Evolutionary conservation across 257 asterid genomes (phyloP).

Genomic region (Eustoma russellianum): DNA sequence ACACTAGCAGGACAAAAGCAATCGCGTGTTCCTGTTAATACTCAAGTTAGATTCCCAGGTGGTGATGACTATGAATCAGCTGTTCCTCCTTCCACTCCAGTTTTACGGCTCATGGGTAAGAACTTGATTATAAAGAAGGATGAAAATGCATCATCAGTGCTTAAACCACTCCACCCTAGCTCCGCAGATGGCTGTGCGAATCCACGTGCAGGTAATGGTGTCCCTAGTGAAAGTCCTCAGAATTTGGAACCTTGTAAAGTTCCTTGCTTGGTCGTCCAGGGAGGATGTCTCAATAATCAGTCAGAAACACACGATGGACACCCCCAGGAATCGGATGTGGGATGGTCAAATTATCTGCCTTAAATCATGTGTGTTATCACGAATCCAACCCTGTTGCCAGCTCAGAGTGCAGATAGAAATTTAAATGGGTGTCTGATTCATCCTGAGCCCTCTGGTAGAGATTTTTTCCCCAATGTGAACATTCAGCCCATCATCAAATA

Average conservation of each 20-base stretch:
- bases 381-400: constrained; percentile 24
- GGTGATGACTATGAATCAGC: constrained; percentile 31
- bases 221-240: constrained; percentile 15
- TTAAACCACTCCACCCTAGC: constrained; percentile 20
- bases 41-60: constrained; percentile 28
- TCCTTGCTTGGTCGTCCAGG: constrained; percentile 20
- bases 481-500: constrained; percentile 18
- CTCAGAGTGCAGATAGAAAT: constrained; percentile 3
- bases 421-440: constrained; percentile 10
- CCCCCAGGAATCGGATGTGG: constrained; percentile 27
- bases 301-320: constrained; percentile 10
- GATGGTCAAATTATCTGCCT: constrained; percentile 24
- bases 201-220: constrained; percentile 7
- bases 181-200: constrained; percentile 17
- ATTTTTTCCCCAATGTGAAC: constrained; percentile 16
- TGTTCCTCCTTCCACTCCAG: constrained; percentile 42
- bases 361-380: neutral
- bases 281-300: constrained; percentile 14
- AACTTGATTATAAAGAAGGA: constrained; percentile 68
- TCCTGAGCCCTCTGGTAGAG: constrained; percentile 23
- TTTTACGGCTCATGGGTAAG: constrained; percentile 90
- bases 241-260: constrained; percentile 16
- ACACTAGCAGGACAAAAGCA: constrained; percentile 16
- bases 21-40: constrained; percentile 21
- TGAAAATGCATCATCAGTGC: constrained; percentile 28